Conservation (phyloP, 2,329 filamentous ascomycete genomes). For the Mollisiaceae sp. region DNA sequence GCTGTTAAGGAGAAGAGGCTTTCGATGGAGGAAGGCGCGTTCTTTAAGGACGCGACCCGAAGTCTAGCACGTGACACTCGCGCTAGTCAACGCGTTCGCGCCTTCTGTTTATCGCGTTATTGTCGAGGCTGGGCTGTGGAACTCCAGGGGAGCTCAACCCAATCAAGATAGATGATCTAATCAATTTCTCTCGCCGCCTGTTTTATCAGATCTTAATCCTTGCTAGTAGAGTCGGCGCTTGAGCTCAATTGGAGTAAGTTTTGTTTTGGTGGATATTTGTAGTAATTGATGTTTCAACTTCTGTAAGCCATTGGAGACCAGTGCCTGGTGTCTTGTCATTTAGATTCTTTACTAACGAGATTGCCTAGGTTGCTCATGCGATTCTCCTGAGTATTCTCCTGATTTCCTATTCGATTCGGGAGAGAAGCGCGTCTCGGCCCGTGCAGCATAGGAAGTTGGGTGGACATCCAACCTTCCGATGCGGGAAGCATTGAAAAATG, state of each 20-base stretch:
- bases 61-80: not conserved
- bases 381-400: not conserved
- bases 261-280: constrained; percentile 27
- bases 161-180: not conserved
- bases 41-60: constrained; percentile 6
- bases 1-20: constrained; percentile 22
- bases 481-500: not conserved
- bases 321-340: not conserved
- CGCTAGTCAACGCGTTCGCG: constrained; percentile 5
- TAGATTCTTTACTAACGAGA: not conserved
- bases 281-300: constrained; percentile 29
- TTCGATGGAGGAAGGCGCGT: constrained; percentile 15
- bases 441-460: not conserved
- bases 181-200: constrained; percentile 8
- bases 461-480: not conserved
- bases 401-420: not conserved
- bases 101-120: constrained; percentile 1
- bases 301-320: constrained; percentile 9
- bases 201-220: constrained; percentile 38
- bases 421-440: constrained; percentile 2
- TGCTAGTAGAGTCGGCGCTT: constrained; percentile 9
- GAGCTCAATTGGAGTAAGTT: constrained; percentile 14
- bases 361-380: not conserved
- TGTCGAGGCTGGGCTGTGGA: constrained; percentile 19
- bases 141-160: not conserved